Base-by-base conservation (phyloP, 345 rosid genomes). In the Bruguiera gymnorhiza region DNA sequence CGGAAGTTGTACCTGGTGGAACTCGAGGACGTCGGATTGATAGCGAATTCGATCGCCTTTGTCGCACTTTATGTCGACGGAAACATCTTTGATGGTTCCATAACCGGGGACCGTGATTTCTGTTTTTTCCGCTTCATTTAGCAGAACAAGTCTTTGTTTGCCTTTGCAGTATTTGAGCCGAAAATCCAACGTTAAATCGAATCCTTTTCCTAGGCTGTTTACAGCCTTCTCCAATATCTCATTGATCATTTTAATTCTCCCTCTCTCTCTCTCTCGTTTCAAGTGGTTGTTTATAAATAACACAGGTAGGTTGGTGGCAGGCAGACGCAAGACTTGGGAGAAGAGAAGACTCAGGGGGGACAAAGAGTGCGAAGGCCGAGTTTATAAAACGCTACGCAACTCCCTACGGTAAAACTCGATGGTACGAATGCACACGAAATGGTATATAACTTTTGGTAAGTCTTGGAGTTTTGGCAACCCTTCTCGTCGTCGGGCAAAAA, bases 41-140 rank as follows among this genome's bases (percentile, higher is more conserved):
- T 85, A 85, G 21, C 97, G 86, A 68, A 80, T 71, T 0, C 86
- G 86, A 23, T 95, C 99, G n/a, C 99, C 99, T 77, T 95, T 92
- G 66, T 92, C 97, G 55, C 91, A 92, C 69, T 74, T 84, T 58
- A 95, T 87, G 71, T 90, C 97, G 39, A 70, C 24, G 34, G 99
- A 83, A 34, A 92, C 96, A 63, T 78, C 84, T 1, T 54, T n/a
- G 26, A 85, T 10, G 61, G 74, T 26, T 6, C 93, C 96, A 50
- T 86, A 90, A 21, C 97, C 86, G 11, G 97, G 99, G 29, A 92
- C 43, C 10, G 67, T 23, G 8, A 92, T 52, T 20, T 89, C 88
- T 72, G 78, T 73, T 69, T 69, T 84, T 51, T 83, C 81, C 0
- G 82, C 57, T 64, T 92, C 86, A 63, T 83, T 82, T 6, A 95